Base-by-base conservation (phyloP, 192 early-diverging fungal species). In the Allomyces macrogynus region DNA sequence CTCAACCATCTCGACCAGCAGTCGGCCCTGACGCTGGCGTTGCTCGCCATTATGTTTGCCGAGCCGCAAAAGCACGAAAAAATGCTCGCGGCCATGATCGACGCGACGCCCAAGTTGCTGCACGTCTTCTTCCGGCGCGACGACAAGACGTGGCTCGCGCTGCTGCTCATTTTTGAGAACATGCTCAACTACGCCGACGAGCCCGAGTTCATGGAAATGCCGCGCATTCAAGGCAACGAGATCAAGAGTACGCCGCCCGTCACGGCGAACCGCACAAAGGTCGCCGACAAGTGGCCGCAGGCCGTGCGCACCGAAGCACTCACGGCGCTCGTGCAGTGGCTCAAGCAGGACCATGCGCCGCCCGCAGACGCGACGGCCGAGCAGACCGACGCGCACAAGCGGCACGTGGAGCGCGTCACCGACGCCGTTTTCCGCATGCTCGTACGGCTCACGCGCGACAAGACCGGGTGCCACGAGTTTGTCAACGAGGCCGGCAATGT, bases 401-500 rank as follows among this genome's bases (percentile, higher is more conserved):
- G 16, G 49, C 12, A 14, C 49, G 49, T n/a, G 16, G 49, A 57
- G 49, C 32, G 32, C 32, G 32, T 40, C 61, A 66, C 73, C 4
- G 78, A 90, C 70, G 84, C 91, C 20, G 72, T 87, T 26, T 77
- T 96, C 63, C 78, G 89, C 5, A 79, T 93, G 24, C 72, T 88
- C 8, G 87, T 92, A 10, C 80, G 88, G n/a, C 74, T 96, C 43
- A 93, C 93, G 32, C 81, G 91, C 32, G 70, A 77, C 23, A 77
- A 84, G 64, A 67, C 67, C 0, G 68, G 79, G 14, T 88, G 89
- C 1, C 67, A 77, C 24, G 73, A 80, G 63, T 89, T 96, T 66
- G 74, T 91, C 42, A 75, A 81, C 5, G 72, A 75, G n/a, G 80
- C 80, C 54, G 84, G 89, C 12, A 67, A 92, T 64, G 70, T 76